phyloP scores from a whole-genome alignment of 179 eudicot genomes.

The Spergularia azorica region DNA sequence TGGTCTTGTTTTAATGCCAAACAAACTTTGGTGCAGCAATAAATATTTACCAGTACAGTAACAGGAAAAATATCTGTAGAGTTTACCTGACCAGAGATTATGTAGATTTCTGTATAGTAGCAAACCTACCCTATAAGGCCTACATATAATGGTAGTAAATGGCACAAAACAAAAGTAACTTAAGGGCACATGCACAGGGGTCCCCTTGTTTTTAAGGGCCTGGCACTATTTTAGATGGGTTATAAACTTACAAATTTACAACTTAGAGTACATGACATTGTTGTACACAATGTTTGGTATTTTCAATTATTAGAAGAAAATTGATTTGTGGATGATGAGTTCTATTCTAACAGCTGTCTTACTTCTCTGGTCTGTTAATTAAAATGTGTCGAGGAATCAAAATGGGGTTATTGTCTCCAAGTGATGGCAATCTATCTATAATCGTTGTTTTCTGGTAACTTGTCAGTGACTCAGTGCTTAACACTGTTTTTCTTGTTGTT shows the following conservation, averaged over 20 bases:
- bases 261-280: too few species aligned
- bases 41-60: too few species aligned
- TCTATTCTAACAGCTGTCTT: background rate
- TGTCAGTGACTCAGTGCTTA: slow-evolving; percentile 1
- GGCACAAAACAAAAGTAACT: background rate
- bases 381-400: background rate
- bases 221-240: background rate
- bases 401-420: background rate
- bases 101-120: too few species aligned
- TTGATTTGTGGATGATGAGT: slow-evolving; percentile 4
- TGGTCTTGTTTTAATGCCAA: too few species aligned
- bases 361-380: background rate
- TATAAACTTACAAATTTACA: background rate
- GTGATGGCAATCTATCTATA: background rate
- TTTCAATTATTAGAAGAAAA: background rate
- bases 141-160: background rate
- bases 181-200: slow-evolving; percentile 15
- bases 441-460: slow-evolving; percentile 10
- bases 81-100: too few species aligned
- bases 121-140: too few species aligned
- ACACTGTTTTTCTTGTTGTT: background rate
- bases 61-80: too few species aligned
- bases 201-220: background rate
- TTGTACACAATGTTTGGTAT: background rate
- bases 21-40: too few species aligned